A percentile compares a stretch with the other conserved stretches of the same genome.
phyloP scores from a whole-genome alignment of 495 filamentous ascomycete genomes.

The Antarctomyces pellizariae region DNA sequence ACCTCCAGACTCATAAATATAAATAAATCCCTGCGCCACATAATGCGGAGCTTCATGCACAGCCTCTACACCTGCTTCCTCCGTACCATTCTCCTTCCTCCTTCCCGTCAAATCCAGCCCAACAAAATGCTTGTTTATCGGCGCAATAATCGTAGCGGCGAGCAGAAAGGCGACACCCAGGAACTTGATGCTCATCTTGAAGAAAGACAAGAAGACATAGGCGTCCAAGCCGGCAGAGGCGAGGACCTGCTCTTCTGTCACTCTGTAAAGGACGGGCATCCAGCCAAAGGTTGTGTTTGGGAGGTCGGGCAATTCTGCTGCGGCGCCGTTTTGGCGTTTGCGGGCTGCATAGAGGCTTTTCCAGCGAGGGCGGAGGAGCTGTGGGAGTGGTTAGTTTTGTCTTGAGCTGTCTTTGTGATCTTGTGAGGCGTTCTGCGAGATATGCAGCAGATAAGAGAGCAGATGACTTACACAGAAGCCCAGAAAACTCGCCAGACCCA shows the following conservation, averaged over 20 bases:
- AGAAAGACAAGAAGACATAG: conserved; percentile 85
- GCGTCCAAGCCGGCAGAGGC: conserved; percentile 85
- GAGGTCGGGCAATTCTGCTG: conserved; percentile 58
- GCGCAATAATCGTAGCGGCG: conserved; percentile 55
- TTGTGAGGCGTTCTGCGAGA: neutral
- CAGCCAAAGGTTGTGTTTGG: conserved; percentile 81
- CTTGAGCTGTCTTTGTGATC: conserved; percentile 4
- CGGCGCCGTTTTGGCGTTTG: conserved; percentile 40
- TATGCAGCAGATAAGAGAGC: neutral
- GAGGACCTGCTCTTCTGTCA: conserved; percentile 75
- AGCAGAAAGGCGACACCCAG: conserved; percentile 58
- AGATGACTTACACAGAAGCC: conserved; percentile 24
- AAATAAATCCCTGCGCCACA: no score
- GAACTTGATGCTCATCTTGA: conserved; percentile 78
- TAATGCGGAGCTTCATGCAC: no score
- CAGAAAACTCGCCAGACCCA: conserved; percentile 27
- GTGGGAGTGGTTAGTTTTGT: conserved; percentile 8
- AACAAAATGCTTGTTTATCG: conserved; percentile 50
- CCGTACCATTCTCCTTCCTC: no score
- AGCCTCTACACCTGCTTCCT: no score
- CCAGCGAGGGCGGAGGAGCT: conserved; percentile 77
- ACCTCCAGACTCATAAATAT: conserved; percentile 1
- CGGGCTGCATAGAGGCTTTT: conserved; percentile 77
- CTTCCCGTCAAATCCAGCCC: neutral
- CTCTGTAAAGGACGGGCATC: conserved; percentile 71